Evolutionary conservation across 768 basidiomycete genomes (phyloP).

Genomic region (Pulveroboletus sp.): DNA sequence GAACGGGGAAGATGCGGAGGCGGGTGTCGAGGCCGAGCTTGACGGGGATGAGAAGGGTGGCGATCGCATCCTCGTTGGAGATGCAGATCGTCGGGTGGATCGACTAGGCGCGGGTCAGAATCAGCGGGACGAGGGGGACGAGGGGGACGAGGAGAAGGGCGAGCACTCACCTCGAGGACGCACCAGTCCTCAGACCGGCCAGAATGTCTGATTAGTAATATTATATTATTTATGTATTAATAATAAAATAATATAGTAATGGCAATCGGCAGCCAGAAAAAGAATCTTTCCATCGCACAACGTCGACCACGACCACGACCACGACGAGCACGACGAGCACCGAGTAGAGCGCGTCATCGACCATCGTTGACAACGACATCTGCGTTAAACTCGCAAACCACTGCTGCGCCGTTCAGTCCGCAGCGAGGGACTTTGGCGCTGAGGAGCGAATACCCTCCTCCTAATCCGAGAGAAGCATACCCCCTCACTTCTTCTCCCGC

Average conservation of each 20-base stretch:
- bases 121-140: neutral
- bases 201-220: conserved; percentile 10
- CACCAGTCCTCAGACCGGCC: conserved; percentile 16
- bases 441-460: conserved; percentile 26
- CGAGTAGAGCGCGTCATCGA: conserved; percentile 18
- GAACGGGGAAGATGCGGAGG: conserved; percentile 32
- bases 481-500: conserved; percentile 9
- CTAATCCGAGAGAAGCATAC: conserved; percentile 23
- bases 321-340: conserved; percentile 16
- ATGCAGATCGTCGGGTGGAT: conserved; percentile 69
- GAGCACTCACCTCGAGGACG: conserved; percentile 23
- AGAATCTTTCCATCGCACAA: conserved; percentile 11
- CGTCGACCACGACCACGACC: conserved; percentile 20
- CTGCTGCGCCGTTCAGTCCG: neutral
- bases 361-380: conserved; percentile 5
- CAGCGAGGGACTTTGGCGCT: conserved; percentile 12
- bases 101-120: conserved; percentile 41
- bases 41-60: conserved; percentile 52
- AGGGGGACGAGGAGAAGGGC: neutral
- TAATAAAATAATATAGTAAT: conserved; percentile 3
- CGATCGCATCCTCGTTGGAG: conserved; percentile 34
- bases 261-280: conserved; percentile 13
- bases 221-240: neutral
- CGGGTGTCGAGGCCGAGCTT: conserved; percentile 46
- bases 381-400: neutral